Percentiles rank a stretch among this genome's conserved stretches.
Conservation (phyloP, 768 basidiomycete genomes). For the Hericium coralloides region DNA sequence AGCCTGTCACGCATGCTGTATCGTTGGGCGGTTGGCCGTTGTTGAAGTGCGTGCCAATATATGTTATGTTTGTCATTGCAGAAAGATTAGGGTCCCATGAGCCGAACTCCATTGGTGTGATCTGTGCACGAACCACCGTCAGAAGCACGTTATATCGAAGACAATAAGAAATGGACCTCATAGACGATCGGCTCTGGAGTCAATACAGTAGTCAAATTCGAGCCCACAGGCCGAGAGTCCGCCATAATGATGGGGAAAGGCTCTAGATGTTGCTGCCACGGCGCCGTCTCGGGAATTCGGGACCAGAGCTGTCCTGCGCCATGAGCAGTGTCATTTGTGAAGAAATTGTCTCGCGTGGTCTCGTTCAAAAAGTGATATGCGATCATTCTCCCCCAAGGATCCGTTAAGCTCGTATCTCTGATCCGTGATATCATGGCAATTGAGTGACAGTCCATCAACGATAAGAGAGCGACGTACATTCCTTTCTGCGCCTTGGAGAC, state of each 20-base stretch:
- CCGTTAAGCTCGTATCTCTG: slow-evolving; percentile 58
- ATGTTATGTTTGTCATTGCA: slow-evolving; percentile 55
- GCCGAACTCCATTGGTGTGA: slow-evolving; percentile 56
- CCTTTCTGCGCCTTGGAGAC: slow-evolving; percentile 45
- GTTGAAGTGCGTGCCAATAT: slow-evolving; percentile 54
- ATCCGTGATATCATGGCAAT: not conserved
- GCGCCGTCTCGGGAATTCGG: slow-evolving; percentile 38
- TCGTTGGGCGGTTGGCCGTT: slow-evolving; percentile 46
- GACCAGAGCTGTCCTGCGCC: slow-evolving; percentile 68
- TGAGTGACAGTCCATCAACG: not conserved
- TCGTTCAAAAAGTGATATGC: slow-evolving; percentile 69
- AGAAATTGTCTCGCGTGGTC: slow-evolving; percentile 50
- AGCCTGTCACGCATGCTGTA: slow-evolving; percentile 60
- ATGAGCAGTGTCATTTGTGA: slow-evolving; percentile 48
- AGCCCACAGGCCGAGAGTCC: slow-evolving; percentile 43
- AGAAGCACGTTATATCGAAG: not conserved
- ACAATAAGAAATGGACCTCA: slow-evolving; percentile 30
- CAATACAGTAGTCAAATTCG: slow-evolving; percentile 32
- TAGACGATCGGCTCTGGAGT: slow-evolving; percentile 42
- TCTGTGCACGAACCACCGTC: slow-evolving; percentile 23
- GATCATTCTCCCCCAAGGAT: slow-evolving; percentile 57
- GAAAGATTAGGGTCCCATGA: slow-evolving; percentile 66
- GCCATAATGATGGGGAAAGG: slow-evolving; percentile 65
- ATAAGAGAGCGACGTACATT: slow-evolving; percentile 32
- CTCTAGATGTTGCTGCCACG: slow-evolving; percentile 38